Conservation (phyloP, 2,329 filamentous ascomycete species). For the Phyllosticta citribraziliensis region DNA sequence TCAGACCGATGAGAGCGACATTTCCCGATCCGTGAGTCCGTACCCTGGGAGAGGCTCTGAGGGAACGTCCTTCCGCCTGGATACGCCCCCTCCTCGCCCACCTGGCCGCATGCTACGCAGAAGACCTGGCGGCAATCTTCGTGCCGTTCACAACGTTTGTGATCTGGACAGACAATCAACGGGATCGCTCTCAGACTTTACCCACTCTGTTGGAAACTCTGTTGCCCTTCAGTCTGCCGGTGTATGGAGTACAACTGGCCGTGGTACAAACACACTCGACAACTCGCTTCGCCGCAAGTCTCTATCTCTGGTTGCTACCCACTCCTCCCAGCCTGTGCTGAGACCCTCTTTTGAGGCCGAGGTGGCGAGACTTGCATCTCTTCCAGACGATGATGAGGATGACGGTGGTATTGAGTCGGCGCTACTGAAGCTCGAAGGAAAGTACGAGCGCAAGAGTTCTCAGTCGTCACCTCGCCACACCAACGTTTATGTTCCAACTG, state of each 20-base stretch:
- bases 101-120: conserved; percentile 34
- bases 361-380: conserved; percentile 74
- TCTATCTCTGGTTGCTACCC: conserved; percentile 38
- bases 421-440: conserved; percentile 83
- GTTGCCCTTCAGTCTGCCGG: conserved; percentile 19
- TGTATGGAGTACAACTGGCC: conserved; percentile 9
- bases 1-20: conserved; percentile 28
- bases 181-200: conserved; percentile 36
- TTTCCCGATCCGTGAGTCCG: neutral
- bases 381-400: conserved; percentile 70
- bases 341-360: conserved; percentile 76
- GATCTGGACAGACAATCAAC: conserved; percentile 39
- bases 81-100: conserved; percentile 20
- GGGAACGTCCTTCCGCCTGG: conserved; percentile 30
- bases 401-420: conserved; percentile 88
- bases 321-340: conserved; percentile 46
- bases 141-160: conserved; percentile 36
- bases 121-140: conserved; percentile 39
- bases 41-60: conserved; percentile 26
- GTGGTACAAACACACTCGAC: neutral
- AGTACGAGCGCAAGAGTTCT: conserved; percentile 48
- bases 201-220: conserved; percentile 30
- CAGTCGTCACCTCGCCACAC: conserved; percentile 1
- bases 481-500: conserved; percentile 1
- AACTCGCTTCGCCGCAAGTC: conserved; percentile 17